Evolutionary conservation across 2,329 filamentous ascomycete species (phyloP).

Genomic region (Aspergillus viridinutans): DNA sequence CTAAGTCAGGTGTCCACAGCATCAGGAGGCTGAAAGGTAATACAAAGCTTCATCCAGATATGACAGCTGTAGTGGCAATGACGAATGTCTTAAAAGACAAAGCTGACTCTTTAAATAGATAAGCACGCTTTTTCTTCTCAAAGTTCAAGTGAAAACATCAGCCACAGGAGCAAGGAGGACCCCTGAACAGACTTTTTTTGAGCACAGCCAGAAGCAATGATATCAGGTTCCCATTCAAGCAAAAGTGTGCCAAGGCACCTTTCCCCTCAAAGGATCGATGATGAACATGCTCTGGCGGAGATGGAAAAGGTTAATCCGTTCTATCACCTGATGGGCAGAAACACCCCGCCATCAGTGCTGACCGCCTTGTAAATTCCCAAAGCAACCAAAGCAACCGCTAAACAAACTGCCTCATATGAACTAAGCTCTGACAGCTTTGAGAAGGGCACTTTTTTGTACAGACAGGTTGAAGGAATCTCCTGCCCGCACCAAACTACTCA

Average conservation of each 20-base stretch:
- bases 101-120: neutral
- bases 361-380: conserved; percentile 23
- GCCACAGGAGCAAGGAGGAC: neutral
- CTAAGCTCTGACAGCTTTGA: conserved; percentile 17
- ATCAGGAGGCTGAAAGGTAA: conserved; percentile 7
- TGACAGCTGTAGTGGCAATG: conserved; percentile 2
- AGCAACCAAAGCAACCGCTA: conserved; percentile 21
- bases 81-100: conserved; percentile 1
- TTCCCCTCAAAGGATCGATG: conserved; percentile 17
- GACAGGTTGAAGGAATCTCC: neutral
- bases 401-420: conserved; percentile 33
- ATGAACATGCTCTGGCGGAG: conserved; percentile 20
- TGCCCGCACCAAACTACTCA: neutral
- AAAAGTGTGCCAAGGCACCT: conserved; percentile 19
- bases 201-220: conserved; percentile 8
- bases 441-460: conserved; percentile 1
- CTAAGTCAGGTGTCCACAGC: conserved; percentile 4
- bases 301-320: conserved; percentile 17
- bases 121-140: neutral
- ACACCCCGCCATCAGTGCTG: conserved; percentile 19
- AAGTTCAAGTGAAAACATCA: neutral
- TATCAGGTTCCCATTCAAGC: conserved; percentile 7
- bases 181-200: conserved; percentile 4
- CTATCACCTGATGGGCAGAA: conserved; percentile 25
- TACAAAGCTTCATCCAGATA: conserved; percentile 10